Percentiles rank a stretch among this genome's conserved stretches.
phyloP scores from a whole-genome alignment of 2,329 filamentous ascomycete genomes.

The Cladobotryum protrusum region DNA sequence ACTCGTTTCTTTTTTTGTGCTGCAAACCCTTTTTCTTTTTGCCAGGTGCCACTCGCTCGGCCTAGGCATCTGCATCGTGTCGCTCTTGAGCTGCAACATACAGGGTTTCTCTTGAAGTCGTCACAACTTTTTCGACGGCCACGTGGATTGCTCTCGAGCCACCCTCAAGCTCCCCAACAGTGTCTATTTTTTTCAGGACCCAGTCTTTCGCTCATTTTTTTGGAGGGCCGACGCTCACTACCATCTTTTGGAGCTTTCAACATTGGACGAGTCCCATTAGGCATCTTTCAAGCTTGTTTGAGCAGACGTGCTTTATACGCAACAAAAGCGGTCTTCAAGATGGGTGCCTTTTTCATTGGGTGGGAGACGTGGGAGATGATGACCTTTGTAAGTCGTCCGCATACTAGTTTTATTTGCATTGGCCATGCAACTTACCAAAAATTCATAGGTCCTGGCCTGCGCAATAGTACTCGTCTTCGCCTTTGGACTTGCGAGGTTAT shows the following conservation, averaged over 20 bases:
- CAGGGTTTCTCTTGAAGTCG: too few species aligned
- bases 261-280: too few species aligned
- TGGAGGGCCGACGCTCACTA: too few species aligned
- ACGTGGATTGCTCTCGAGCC: background rate
- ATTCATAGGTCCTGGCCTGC: conserved; percentile 59
- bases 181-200: too few species aligned
- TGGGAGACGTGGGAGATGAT: conserved; percentile 88
- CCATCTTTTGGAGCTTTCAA: too few species aligned
- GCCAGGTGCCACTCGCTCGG: background rate
- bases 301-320: background rate
- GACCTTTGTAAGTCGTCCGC: conserved; percentile 63
- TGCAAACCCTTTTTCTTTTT: background rate
- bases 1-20: background rate
- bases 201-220: too few species aligned
- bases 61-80: background rate
- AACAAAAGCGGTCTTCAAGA: conserved; percentile 11
- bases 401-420: background rate
- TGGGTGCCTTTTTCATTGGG: conserved; percentile 52
- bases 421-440: background rate
- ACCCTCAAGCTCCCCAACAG: background rate
- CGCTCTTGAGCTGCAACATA: conserved; percentile 1
- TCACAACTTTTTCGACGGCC: too few species aligned
- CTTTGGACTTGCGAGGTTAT: conserved; percentile 62
- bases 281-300: too few species aligned
- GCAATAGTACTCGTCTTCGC: conserved; percentile 65